phyloP scores from a whole-genome alignment of 2,329 filamentous ascomycete genomes.

The Westerdykella aurantiaca region DNA sequence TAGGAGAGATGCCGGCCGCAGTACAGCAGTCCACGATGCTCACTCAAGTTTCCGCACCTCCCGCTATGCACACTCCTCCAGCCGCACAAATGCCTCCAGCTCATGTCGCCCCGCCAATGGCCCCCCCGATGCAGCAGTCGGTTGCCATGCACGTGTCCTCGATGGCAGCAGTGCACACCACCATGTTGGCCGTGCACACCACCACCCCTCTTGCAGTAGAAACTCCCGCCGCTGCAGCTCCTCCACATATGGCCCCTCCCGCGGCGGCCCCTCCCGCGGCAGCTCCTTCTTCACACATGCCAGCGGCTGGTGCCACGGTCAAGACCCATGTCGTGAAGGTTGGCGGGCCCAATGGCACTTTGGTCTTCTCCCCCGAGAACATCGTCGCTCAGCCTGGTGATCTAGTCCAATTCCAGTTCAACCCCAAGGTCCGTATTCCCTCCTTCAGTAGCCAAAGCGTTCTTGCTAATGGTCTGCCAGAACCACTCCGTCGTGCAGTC shows the following conservation, averaged over 20 bases:
- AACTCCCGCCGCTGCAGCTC: conserved; percentile 7
- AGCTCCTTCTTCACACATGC: background rate
- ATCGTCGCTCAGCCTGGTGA: conserved; percentile 58
- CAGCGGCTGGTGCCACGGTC: conserved; percentile 7
- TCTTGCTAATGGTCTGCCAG: conserved; percentile 13
- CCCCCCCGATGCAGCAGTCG: background rate
- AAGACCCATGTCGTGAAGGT: conserved; percentile 60
- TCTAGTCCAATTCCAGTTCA: conserved; percentile 51
- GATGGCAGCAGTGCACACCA: background rate
- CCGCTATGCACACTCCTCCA: too few relatives aligned
- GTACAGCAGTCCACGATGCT: too few relatives aligned
- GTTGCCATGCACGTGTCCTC: background rate
- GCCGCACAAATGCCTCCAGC: background rate
- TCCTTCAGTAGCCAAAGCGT: background rate
- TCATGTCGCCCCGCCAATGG: background rate
- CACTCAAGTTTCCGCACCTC: too few relatives aligned
- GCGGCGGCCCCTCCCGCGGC: conserved; percentile 1
- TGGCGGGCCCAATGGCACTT: conserved; percentile 46
- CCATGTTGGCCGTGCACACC: background rate
- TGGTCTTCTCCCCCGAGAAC: conserved; percentile 62
- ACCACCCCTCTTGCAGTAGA: conserved; percentile 13
- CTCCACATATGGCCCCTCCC: conserved; percentile 7
- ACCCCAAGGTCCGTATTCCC: conserved; percentile 36
- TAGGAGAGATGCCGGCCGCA: conserved; percentile 4
- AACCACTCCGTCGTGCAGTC: conserved; percentile 81